These are phyloP conservation scores for Daedaleopsis sinensis DNA, from an alignment of 768 basidiomycete genomes.

Conservation along the genomic window DNA sequence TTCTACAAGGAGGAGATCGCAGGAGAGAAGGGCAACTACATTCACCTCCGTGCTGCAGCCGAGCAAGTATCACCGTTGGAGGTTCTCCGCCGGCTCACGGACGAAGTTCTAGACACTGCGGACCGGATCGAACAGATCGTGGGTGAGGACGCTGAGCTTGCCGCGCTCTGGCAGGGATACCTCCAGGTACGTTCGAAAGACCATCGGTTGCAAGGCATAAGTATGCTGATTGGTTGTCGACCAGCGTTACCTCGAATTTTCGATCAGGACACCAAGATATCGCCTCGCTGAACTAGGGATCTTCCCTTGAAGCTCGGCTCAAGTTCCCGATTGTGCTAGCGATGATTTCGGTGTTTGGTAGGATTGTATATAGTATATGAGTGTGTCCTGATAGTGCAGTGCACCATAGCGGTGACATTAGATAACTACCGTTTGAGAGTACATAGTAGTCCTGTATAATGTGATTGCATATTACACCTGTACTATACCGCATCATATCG, in stretches of 20 bases:
- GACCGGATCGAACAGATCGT: constrained; percentile 8
- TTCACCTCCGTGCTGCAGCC: constrained; percentile 19
- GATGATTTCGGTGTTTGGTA: too few relatives aligned
- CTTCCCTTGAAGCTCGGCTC: not conserved
- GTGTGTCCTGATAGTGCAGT: too few relatives aligned
- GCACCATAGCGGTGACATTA: too few relatives aligned
- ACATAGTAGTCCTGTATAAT: too few relatives aligned
- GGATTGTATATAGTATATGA: too few relatives aligned
- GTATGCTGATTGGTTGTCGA: not conserved
- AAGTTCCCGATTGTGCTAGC: too few relatives aligned
- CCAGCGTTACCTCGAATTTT: constrained; percentile 16
- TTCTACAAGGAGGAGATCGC: constrained; percentile 27
- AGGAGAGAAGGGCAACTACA: constrained; percentile 23
- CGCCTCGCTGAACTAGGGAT: constrained; percentile 13
- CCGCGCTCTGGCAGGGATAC: constrained; percentile 13
- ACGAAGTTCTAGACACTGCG: constrained; percentile 19
- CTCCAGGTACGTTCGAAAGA: constrained; percentile 1
- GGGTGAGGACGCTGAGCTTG: constrained; percentile 4
- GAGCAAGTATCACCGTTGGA: constrained; percentile 9
- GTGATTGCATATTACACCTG: too few relatives aligned
- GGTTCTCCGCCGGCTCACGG: constrained; percentile 13
- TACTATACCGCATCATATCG: too few relatives aligned
- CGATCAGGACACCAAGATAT: constrained; percentile 14
- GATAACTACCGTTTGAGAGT: too few relatives aligned
- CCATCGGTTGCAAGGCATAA: too few relatives aligned